Evolutionary conservation across 1,284 basidiomycete species (phyloP).

Genomic region (Rhodotorula sp.): DNA sequence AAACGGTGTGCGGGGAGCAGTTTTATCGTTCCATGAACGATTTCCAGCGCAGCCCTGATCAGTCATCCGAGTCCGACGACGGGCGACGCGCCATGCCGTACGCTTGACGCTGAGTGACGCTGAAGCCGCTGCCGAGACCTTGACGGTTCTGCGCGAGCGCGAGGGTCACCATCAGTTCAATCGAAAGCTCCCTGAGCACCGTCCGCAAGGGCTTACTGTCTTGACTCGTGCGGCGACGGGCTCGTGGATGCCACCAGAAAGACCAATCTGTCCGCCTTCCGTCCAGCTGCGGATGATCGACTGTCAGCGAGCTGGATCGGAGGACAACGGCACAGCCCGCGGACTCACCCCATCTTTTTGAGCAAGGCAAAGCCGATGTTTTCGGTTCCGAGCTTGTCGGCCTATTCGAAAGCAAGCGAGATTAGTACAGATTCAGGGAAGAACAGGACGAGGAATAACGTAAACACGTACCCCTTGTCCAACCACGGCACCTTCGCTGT

Average conservation of each 20-base stretch:
- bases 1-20: too few species aligned
- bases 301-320: background rate
- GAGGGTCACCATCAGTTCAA: background rate
- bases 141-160: slow-evolving; percentile 10
- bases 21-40: too few species aligned
- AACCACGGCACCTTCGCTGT: slow-evolving; percentile 36
- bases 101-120: slow-evolving; percentile 17
- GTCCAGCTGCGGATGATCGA: slow-evolving; percentile 25
- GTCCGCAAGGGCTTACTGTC: slow-evolving; percentile 14
- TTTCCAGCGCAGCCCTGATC: too few species aligned
- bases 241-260: slow-evolving; percentile 28
- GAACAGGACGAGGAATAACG: background rate
- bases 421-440: background rate
- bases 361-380: slow-evolving; percentile 76
- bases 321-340: background rate
- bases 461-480: slow-evolving; percentile 31
- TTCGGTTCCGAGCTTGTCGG: slow-evolving; percentile 66
- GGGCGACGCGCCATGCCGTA: slow-evolving; percentile 14
- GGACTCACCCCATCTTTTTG: slow-evolving; percentile 62
- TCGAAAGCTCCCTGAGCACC: too few species aligned
- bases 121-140: slow-evolving; percentile 33
- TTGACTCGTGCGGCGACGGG: slow-evolving; percentile 39
- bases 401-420: slow-evolving; percentile 58
- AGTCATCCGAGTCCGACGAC: too few species aligned
- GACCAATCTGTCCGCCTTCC: slow-evolving; percentile 37